Evolutionary conservation across 106 monocot genomes (phyloP).

Genomic region (Phalaenopsis aphrodite): DNA sequence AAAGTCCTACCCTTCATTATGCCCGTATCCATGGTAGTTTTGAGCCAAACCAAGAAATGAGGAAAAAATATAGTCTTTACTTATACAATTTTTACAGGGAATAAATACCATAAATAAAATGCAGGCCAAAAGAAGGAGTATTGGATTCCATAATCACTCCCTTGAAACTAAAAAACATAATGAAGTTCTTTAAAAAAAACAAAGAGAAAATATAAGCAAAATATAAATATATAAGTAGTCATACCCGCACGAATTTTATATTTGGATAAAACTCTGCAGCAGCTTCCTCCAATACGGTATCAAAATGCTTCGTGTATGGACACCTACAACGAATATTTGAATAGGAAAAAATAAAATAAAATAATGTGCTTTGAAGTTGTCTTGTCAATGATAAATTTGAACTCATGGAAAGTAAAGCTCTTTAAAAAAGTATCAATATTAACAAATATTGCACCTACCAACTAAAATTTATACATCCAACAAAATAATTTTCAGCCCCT

Average conservation of each 20-base stretch:
- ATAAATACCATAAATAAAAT: neutral
- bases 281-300: slow-evolving; percentile 73
- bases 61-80: neutral
- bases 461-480: neutral
- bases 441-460: neutral
- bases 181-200: neutral
- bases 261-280: slow-evolving; percentile 79
- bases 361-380: neutral
- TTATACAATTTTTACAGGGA: neutral
- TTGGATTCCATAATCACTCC: no score
- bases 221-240: neutral
- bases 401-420: neutral
- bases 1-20: neutral
- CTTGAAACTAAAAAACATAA: no score
- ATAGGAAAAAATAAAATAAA: neutral
- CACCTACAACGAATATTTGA: slow-evolving; percentile 33
- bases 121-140: neutral
- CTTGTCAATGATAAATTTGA: neutral
- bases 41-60: neutral
- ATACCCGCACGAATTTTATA: slow-evolving; percentile 65
- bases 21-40: neutral
- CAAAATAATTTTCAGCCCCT: neutral
- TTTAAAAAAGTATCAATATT: neutral
- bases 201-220: neutral
- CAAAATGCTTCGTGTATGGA: slow-evolving; percentile 75